Evolutionary conservation across 2,329 filamentous ascomycete species (phyloP).

Genomic region (Penicillium nordicum): DNA sequence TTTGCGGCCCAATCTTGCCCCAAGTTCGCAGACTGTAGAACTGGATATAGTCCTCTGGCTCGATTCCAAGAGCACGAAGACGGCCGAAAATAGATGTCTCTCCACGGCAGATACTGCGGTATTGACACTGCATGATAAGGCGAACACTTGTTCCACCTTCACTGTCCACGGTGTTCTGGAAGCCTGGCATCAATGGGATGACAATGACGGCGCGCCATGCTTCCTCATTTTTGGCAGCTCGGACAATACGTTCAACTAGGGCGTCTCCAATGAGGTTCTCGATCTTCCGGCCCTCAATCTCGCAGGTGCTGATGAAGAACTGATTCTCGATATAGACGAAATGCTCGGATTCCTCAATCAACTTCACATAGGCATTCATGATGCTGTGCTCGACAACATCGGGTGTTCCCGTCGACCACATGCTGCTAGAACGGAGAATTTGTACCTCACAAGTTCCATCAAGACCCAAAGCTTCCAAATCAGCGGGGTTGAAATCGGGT

Average conservation of each 20-base stretch:
- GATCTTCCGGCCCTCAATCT: conserved; percentile 82
- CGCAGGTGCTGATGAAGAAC: conserved; percentile 92
- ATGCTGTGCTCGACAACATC: conserved; percentile 89
- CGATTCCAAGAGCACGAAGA: conserved; percentile 73
- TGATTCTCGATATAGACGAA: conserved; percentile 99
- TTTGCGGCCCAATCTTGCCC: conserved; percentile 82
- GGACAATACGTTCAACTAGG: conserved; percentile 83
- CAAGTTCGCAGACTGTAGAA: conserved; percentile 92
- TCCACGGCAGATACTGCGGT: conserved; percentile 90
- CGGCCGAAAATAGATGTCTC: conserved; percentile 89
- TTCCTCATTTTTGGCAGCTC: conserved; percentile 77
- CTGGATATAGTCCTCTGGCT: conserved; percentile 90
- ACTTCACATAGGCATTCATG: conserved; percentile 88
- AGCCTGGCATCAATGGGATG: conserved; percentile 96
- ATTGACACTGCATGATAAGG: conserved; percentile 95
- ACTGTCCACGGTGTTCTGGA: conserved; percentile 92
- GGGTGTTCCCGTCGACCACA: conserved; percentile 85
- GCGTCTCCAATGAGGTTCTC: conserved; percentile 93
- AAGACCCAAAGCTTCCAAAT: conserved; percentile 81
- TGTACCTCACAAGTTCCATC: conserved; percentile 96
- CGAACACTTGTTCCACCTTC: conserved; percentile 92
- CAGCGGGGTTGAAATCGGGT: conserved; percentile 81
- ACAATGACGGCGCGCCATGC: conserved; percentile 87
- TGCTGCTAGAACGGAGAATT: conserved; percentile 82
- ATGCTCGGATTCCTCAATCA: conserved; percentile 93